phyloP scores from a whole-genome alignment of 2,329 filamentous ascomycete genomes.

The Exophiala dermatitidis region DNA sequence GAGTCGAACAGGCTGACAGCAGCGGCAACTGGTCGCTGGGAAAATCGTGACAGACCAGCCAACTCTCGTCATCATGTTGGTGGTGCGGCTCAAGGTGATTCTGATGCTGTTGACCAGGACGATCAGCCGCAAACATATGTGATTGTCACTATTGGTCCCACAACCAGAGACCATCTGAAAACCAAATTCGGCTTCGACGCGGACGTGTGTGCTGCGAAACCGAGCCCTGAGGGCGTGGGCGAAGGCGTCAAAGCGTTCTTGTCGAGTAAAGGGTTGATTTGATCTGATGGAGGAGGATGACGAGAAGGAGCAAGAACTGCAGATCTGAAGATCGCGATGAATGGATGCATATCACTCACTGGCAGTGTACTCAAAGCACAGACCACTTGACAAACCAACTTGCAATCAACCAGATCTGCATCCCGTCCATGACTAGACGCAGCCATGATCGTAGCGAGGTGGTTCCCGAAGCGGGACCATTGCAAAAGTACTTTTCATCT shows the following conservation, averaged over 20 bases:
- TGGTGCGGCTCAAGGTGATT: neutral
- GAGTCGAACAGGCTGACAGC: constrained; percentile 33
- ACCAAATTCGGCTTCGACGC: constrained; percentile 38
- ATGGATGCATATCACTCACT: too few relatives aligned
- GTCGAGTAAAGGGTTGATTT: constrained; percentile 13
- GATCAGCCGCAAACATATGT: constrained; percentile 41
- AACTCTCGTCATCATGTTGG: too few relatives aligned
- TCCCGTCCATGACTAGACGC: too few relatives aligned
- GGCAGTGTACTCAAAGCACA: too few relatives aligned
- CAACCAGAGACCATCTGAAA: constrained; percentile 67
- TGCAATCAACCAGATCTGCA: too few relatives aligned
- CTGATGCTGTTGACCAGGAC: neutral
- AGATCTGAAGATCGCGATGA: too few relatives aligned
- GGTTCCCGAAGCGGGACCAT: too few relatives aligned
- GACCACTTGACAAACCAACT: too few relatives aligned
- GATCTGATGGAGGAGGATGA: too few relatives aligned
- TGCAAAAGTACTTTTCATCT: too few relatives aligned
- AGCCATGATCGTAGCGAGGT: too few relatives aligned
- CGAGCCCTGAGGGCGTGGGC: constrained; percentile 72
- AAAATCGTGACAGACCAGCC: neutral
- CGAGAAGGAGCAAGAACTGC: too few relatives aligned
- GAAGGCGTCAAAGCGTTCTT: constrained; percentile 56
- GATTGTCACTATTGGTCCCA: constrained; percentile 87
- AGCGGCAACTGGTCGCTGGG: constrained; percentile 24
- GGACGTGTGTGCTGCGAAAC: constrained; percentile 64